These are phyloP conservation scores for Chlamydomonas sphaeroides DNA, from an alignment of 139 green algal genomes.

Conservation along the genomic window DNA sequence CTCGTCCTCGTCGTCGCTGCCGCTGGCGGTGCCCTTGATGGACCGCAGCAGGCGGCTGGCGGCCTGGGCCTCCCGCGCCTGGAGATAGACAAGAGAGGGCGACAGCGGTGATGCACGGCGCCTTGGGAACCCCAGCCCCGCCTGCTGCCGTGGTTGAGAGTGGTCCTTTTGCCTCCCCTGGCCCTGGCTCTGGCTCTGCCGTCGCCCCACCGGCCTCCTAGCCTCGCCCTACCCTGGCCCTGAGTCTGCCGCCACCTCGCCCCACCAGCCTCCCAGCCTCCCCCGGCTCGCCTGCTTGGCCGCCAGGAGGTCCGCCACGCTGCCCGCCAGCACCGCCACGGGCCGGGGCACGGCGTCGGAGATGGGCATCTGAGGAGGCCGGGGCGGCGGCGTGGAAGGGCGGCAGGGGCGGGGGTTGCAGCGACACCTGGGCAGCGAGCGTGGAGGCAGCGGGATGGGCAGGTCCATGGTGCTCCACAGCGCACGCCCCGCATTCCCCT, in stretches of 20 bases:
- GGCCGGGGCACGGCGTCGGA: conserved; percentile 31
- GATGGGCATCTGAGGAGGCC: background rate
- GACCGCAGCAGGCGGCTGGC: conserved; percentile 18
- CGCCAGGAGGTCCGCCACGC: conserved; percentile 39
- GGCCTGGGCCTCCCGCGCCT: conserved; percentile 22
- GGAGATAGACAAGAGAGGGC: too few relatives aligned
- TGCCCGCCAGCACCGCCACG: conserved; percentile 33
- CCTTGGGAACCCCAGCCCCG: too few relatives aligned
- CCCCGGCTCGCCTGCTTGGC: conserved; percentile 36
- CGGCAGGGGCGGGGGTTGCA: too few relatives aligned
- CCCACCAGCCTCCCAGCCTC: too few relatives aligned
- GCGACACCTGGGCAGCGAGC: background rate
- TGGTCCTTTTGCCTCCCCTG: too few relatives aligned
- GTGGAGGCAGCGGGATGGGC: background rate
- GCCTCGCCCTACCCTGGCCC: too few relatives aligned
- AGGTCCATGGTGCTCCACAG: background rate
- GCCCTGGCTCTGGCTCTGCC: too few relatives aligned
- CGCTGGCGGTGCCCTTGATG: background rate
- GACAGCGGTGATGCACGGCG: too few relatives aligned
- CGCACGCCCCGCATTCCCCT: too few relatives aligned
- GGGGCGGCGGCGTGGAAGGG: background rate
- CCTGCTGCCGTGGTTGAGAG: too few relatives aligned
- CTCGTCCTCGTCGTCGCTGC: background rate
- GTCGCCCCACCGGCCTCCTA: too few relatives aligned
- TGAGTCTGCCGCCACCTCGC: too few relatives aligned